Evolutionary conservation across 768 basidiomycete species (phyloP).

Genomic region (Leccinum fibrillosum): DNA sequence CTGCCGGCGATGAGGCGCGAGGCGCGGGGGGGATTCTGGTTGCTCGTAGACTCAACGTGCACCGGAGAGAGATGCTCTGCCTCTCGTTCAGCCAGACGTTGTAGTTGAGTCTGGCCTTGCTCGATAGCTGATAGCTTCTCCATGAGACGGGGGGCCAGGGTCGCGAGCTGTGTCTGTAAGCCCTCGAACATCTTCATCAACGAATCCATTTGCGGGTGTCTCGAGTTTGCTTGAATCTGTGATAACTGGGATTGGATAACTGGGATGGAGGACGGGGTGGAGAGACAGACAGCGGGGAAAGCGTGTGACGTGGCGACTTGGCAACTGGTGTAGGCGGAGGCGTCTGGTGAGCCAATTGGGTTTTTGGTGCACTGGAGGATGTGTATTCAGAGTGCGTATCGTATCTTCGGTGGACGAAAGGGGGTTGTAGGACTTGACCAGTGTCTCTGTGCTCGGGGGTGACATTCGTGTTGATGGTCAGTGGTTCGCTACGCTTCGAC

Average conservation of each 20-base stretch:
- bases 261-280: conserved; percentile 27
- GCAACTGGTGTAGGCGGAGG: conserved; percentile 25
- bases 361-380: conserved; percentile 22
- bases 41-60: conserved; percentile 1
- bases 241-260: conserved; percentile 17
- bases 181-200: conserved; percentile 37
- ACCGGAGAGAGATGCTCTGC: neutral
- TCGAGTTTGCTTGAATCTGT: conserved; percentile 5
- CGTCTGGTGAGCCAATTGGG: neutral
- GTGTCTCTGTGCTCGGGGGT: neutral
- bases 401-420: conserved; percentile 8
- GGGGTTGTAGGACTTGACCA: conserved; percentile 2
- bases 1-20: neutral
- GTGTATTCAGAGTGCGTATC: conserved; percentile 27
- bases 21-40: conserved; percentile 17
- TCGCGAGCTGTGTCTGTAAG: conserved; percentile 38
- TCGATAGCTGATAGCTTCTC: conserved; percentile 32
- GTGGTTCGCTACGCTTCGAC: conserved; percentile 1
- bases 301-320: conserved; percentile 23
- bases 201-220: conserved; percentile 13
- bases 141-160: conserved; percentile 35
- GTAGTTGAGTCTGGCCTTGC: conserved; percentile 21
- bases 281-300: conserved; percentile 20
- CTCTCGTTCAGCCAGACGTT: conserved; percentile 14
- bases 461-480: conserved; percentile 20